These are phyloP conservation scores for Xylaria scruposa DNA, from an alignment of 495 filamentous ascomycete species.

Conservation along the genomic window DNA sequence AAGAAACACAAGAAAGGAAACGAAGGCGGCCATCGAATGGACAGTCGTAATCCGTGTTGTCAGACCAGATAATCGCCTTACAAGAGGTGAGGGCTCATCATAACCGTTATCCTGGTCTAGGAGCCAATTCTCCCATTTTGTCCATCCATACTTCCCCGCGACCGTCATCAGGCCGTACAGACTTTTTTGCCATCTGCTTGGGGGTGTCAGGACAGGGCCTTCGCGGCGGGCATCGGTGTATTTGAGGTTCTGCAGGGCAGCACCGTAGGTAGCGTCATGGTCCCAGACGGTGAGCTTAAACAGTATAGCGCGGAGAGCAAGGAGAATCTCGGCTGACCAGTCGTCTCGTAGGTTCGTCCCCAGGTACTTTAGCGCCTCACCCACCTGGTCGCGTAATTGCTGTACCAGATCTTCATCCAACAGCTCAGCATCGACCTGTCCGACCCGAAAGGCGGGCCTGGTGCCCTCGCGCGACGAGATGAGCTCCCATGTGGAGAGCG, in stretches of 20 bases:
- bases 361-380: slow-evolving; percentile 87
- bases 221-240: slow-evolving; percentile 83
- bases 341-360: slow-evolving; percentile 74
- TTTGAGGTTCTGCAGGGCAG: slow-evolving; percentile 85
- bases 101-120: slow-evolving; percentile 75
- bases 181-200: slow-evolving; percentile 78
- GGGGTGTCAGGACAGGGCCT: slow-evolving; percentile 63
- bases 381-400: slow-evolving; percentile 84
- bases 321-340: slow-evolving; percentile 83
- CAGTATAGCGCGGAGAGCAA: slow-evolving; percentile 76
- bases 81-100: slow-evolving; percentile 58
- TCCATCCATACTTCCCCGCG: slow-evolving; percentile 86
- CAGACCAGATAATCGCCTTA: slow-evolving; percentile 68
- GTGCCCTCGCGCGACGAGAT: slow-evolving; percentile 80
- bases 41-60: slow-evolving; percentile 71
- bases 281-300: slow-evolving; percentile 98
- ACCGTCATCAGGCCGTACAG: slow-evolving; percentile 86
- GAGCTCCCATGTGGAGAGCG: slow-evolving; percentile 68
- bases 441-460: slow-evolving; percentile 86
- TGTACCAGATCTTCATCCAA: slow-evolving; percentile 92
- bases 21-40: slow-evolving; percentile 80
- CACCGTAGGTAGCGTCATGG: slow-evolving; percentile 92
- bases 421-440: slow-evolving; percentile 95
- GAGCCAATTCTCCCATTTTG: slow-evolving; percentile 87
- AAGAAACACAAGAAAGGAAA: slow-evolving; percentile 88